Percentiles rank a stretch among this genome's conserved stretches.
These are phyloP conservation scores for Calonectria fujianensis DNA, from an alignment of 2,329 filamentous ascomycete genomes.

Conservation along the genomic window DNA sequence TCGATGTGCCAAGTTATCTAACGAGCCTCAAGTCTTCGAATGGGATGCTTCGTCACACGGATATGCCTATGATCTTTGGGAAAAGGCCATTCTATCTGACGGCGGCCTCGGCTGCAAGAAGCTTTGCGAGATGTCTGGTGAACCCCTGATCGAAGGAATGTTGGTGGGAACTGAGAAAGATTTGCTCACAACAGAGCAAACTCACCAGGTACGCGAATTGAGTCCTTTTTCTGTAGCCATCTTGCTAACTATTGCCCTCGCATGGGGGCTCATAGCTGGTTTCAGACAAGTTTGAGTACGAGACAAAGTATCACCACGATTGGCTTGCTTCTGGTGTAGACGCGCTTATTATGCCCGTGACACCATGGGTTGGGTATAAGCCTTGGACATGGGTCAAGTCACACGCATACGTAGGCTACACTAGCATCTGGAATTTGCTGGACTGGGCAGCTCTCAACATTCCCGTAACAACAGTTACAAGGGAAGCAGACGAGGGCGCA, in stretches of 20 bases:
- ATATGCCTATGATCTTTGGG: slow-evolving; percentile 31
- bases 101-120: slow-evolving; percentile 34
- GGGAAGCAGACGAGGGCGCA: slow-evolving; percentile 9
- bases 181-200: slow-evolving; percentile 32
- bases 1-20: background rate
- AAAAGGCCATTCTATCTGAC: slow-evolving; percentile 38
- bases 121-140: slow-evolving; percentile 34
- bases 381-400: slow-evolving; percentile 44
- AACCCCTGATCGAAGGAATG: slow-evolving; percentile 40
- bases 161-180: slow-evolving; percentile 32
- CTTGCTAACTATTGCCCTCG: background rate
- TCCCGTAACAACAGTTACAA: slow-evolving; percentile 33
- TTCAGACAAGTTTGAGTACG: slow-evolving; percentile 28
- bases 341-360: slow-evolving; percentile 37
- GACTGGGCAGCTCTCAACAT: slow-evolving; percentile 38
- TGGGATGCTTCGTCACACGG: slow-evolving; percentile 34
- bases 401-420: slow-evolving; percentile 38
- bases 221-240: background rate
- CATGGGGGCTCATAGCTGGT: slow-evolving; percentile 17
- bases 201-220: slow-evolving; percentile 27
- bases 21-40: slow-evolving; percentile 20
- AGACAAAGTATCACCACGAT: slow-evolving; percentile 16
- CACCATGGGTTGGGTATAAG: slow-evolving; percentile 39
- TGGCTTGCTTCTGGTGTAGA: slow-evolving; percentile 30
- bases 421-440: slow-evolving; percentile 34